Evolutionary conservation across 2,329 filamentous ascomycete species (phyloP).

Genomic region (Alternaria atra): DNA sequence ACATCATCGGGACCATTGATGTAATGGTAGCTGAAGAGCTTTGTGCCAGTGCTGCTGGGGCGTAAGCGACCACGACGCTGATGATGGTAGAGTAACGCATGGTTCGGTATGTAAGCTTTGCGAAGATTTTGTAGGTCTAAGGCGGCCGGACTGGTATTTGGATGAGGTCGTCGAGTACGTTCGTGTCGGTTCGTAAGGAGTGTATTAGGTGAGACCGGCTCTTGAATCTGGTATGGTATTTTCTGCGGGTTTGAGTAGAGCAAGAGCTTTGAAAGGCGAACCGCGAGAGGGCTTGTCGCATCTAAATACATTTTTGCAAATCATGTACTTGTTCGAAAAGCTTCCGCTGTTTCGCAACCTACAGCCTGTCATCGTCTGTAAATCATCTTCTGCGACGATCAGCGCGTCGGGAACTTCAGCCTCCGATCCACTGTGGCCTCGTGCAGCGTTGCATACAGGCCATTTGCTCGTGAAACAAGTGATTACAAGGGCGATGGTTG

Average conservation of each 20-base stretch:
- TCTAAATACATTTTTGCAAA: constrained; percentile 1
- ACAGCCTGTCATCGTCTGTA: neutral
- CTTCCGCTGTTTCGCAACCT: neutral
- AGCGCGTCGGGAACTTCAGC: neutral
- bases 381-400: neutral
- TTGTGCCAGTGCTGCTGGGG: constrained; percentile 16
- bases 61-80: constrained; percentile 15
- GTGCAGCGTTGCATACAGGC: neutral
- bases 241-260: constrained; percentile 9
- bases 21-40: constrained; percentile 13
- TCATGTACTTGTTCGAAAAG: constrained; percentile 6
- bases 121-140: neutral
- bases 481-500: constrained; percentile 6
- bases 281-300: neutral
- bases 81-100: constrained; percentile 19
- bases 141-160: neutral
- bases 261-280: constrained; percentile 2
- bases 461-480: constrained; percentile 3
- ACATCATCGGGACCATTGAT: constrained; percentile 18
- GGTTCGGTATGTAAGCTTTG: neutral
- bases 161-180: neutral
- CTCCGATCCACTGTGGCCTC: constrained; percentile 3
- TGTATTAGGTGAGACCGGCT: constrained; percentile 29
- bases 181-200: constrained; percentile 9
- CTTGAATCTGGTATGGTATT: neutral